phyloP scores from a whole-genome alignment of 768 basidiomycete genomes.

The Paxillus rubicundulus region DNA sequence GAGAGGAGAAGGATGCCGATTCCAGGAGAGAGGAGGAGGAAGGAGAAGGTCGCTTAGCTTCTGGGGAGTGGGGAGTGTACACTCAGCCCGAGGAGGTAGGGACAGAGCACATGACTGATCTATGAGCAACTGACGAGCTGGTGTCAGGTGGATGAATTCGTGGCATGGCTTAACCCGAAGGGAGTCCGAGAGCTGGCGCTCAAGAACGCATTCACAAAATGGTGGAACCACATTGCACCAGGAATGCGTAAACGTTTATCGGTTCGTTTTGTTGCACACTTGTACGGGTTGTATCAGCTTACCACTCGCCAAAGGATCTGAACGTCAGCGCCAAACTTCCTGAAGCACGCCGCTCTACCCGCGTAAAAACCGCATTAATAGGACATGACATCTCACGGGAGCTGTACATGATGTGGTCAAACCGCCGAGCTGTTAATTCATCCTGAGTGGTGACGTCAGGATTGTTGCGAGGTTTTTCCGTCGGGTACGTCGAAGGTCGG shows the following conservation, averaged over 20 bases:
- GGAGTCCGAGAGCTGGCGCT: conserved; percentile 85
- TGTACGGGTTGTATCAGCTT: conserved; percentile 5
- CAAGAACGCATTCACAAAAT: conserved; percentile 73
- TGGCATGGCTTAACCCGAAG: conserved; percentile 89
- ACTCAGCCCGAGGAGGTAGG: conserved; percentile 82
- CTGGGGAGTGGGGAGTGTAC: conserved; percentile 91
- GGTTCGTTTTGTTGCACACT: conserved; percentile 43
- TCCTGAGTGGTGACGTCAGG: conserved; percentile 10
- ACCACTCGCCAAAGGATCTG: conserved; percentile 51
- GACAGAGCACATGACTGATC: background rate
- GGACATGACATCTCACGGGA: conserved; percentile 69
- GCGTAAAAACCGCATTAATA: conserved; percentile 56
- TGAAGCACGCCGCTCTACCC: conserved; percentile 77
- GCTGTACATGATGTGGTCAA: conserved; percentile 88
- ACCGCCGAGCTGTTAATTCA: conserved; percentile 62
- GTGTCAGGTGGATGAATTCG: conserved; percentile 71
- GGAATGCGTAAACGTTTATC: conserved; percentile 75
- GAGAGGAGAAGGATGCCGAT: conserved; percentile 52
- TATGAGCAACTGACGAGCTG: conserved; percentile 8
- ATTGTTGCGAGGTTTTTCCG: background rate
- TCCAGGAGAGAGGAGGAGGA: conserved; percentile 73
- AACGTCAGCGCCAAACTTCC: conserved; percentile 66
- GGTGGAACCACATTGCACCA: conserved; percentile 79
- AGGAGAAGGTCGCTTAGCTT: conserved; percentile 68
- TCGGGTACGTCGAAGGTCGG: background rate